A percentile compares a stretch with the other conserved stretches of the same genome.
Conservation (phyloP, 208 protist species). For the Angomonas deanei region DNA sequence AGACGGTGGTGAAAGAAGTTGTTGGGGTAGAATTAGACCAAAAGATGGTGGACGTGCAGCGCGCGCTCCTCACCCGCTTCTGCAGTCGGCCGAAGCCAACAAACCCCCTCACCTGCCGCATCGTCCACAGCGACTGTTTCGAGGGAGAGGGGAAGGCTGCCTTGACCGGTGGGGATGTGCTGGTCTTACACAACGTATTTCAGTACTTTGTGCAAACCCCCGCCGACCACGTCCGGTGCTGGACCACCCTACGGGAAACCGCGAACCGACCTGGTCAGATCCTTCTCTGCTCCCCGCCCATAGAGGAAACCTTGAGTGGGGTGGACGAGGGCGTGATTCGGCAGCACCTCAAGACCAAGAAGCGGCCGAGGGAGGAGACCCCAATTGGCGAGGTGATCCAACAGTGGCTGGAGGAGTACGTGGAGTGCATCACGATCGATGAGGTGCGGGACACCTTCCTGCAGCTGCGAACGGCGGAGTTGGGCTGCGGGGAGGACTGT, state of each 20-base stretch:
- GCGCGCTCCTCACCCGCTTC: conserved; percentile 21
- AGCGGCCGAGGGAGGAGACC: not conserved
- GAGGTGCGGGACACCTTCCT: conserved; percentile 21
- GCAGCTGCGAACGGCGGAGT: not conserved
- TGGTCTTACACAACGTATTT: conserved; percentile 87
- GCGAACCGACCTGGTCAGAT: conserved; percentile 39
- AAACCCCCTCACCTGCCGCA: conserved; percentile 5
- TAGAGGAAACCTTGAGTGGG: conserved; percentile 46
- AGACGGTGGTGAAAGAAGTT: conserved; percentile 16
- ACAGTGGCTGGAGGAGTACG: conserved; percentile 21
- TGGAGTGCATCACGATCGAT: conserved; percentile 18
- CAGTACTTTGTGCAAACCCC: conserved; percentile 63
- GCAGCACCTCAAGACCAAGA: not conserved
- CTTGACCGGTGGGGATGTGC: conserved; percentile 37
- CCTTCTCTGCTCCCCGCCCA: conserved; percentile 50
- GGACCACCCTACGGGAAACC: conserved; percentile 48
- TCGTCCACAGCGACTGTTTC: conserved; percentile 70
- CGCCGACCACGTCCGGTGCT: conserved; percentile 53
- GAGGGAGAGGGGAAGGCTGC: conserved; percentile 31
- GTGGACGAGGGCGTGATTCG: conserved; percentile 15
- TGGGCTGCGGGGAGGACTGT: not conserved
- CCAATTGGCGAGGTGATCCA: not conserved
- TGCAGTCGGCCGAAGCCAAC: conserved; percentile 12
- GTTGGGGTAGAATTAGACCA: conserved; percentile 27
- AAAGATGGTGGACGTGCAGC: conserved; percentile 17